Conservation (phyloP, 176 grass and related monocot species). For the Rhynchospora tenuis region DNA sequence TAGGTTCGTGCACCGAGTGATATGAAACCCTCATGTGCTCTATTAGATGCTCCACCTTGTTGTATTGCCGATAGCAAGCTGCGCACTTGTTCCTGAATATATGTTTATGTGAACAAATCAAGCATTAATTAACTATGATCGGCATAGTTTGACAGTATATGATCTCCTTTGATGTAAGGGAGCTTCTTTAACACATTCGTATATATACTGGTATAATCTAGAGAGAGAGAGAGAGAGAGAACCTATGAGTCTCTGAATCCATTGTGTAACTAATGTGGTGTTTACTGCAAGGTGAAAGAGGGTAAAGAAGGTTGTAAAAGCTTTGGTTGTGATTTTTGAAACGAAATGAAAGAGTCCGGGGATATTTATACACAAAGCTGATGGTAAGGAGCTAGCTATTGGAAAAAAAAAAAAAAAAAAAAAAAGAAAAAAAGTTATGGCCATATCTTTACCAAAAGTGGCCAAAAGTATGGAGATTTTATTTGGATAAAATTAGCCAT, state of each 20-base stretch:
- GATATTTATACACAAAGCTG: slow-evolving; percentile 13
- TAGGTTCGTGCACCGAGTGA: slow-evolving; percentile 71
- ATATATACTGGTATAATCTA: background rate
- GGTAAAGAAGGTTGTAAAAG: background rate
- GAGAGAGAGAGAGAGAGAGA: background rate
- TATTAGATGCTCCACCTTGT: slow-evolving; percentile 80
- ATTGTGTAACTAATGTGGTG: background rate
- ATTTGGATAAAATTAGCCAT: background rate
- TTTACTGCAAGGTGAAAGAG: background rate
- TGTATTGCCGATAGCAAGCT: slow-evolving; percentile 82
- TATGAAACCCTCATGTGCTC: slow-evolving; percentile 68
- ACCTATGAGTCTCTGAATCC: slow-evolving; percentile 25
- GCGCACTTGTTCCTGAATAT: slow-evolving; percentile 57
- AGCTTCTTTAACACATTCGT: background rate
- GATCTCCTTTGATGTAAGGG: background rate
- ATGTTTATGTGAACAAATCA: background rate
- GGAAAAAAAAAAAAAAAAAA: background rate
- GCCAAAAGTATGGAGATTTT: background rate
- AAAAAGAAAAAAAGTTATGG: background rate
- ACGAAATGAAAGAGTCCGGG: background rate
- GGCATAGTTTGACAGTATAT: background rate
- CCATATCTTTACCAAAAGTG: background rate
- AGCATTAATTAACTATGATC: background rate
- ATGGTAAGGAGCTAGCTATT: background rate
- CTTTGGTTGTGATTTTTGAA: background rate